A percentile compares a stretch with the other conserved stretches of the same genome.
These are phyloP conservation scores for Termitomyces sp. DNA, from an alignment of 1,284 basidiomycete genomes.

Conservation along the genomic window DNA sequence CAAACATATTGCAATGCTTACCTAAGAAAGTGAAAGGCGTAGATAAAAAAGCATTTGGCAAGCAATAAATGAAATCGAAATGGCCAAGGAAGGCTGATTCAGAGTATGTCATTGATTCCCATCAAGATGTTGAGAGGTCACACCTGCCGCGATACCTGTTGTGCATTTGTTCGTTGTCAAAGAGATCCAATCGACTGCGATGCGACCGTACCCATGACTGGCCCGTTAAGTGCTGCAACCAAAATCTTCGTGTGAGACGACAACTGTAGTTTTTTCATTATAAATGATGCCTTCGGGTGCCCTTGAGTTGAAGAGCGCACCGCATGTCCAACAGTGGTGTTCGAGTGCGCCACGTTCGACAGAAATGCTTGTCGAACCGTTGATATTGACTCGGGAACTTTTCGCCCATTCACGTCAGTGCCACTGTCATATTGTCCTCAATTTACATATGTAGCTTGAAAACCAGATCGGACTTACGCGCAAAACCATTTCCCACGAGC, in stretches of 20 bases:
- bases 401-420: conserved; percentile 44
- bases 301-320: conserved; percentile 32
- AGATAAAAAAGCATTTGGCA: conserved; percentile 57
- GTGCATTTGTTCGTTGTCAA: conserved; percentile 7
- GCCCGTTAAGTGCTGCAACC: conserved; percentile 66
- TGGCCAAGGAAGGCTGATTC: conserved; percentile 59
- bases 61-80: conserved; percentile 70
- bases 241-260: conserved; percentile 62
- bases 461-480: conserved; percentile 41
- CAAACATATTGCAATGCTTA: conserved; percentile 19
- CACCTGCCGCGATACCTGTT: conserved; percentile 64
- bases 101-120: neutral
- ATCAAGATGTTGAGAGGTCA: neutral
- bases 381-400: conserved; percentile 10
- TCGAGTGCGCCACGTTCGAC: conserved; percentile 40
- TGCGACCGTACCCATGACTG: conserved; percentile 54
- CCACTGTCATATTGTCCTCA: conserved; percentile 31
- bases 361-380: conserved; percentile 42
- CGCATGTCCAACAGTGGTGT: conserved; percentile 58
- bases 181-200: conserved; percentile 5
- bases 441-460: neutral
- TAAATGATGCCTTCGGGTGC: neutral
- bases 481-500: conserved; percentile 70
- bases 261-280: conserved; percentile 34
- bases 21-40: conserved; percentile 68